These are phyloP conservation scores for Puccinia horiana DNA, from an alignment of 1,284 basidiomycete genomes.

Conservation along the genomic window DNA sequence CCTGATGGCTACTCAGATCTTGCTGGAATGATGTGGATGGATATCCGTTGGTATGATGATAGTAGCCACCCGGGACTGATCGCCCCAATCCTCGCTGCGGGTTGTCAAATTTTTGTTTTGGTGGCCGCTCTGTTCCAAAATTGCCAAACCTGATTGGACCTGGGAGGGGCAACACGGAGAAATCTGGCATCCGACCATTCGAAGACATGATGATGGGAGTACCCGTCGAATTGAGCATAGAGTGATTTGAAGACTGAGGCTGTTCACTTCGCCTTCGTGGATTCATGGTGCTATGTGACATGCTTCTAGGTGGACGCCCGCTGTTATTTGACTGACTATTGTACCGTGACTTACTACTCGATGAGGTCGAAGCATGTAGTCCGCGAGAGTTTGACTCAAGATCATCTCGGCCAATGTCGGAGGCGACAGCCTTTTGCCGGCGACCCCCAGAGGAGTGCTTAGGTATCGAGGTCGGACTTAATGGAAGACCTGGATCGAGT, in stretches of 20 bases:
- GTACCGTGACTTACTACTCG: conserved; percentile 2
- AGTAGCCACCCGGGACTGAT: conserved; percentile 24
- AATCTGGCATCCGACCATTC: conserved; percentile 42
- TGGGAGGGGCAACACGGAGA: conserved; percentile 35
- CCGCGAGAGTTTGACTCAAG: conserved; percentile 7
- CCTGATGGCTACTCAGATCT: neutral
- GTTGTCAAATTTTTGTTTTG: conserved; percentile 36
- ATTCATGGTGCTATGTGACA: conserved; percentile 32
- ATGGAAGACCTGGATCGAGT: conserved; percentile 19
- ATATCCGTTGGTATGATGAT: conserved; percentile 36
- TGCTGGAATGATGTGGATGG: conserved; percentile 15
- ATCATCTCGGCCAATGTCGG: conserved; percentile 12
- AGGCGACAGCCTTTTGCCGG: neutral
- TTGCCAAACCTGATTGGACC: conserved; percentile 48
- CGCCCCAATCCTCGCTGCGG: conserved; percentile 23
- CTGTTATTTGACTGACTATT: conserved; percentile 11
- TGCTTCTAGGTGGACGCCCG: conserved; percentile 20
- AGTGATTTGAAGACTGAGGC: conserved; percentile 26
- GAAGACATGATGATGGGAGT: conserved; percentile 27
- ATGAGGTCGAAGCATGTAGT: neutral
- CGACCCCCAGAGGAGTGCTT: conserved; percentile 21
- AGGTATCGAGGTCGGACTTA: conserved; percentile 39
- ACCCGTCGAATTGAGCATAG: conserved; percentile 12
- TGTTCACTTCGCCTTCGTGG: conserved; percentile 37
- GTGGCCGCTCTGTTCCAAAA: conserved; percentile 34